Conservation (phyloP, 1,284 basidiomycete genomes). For the Porodaedalea pini region DNA sequence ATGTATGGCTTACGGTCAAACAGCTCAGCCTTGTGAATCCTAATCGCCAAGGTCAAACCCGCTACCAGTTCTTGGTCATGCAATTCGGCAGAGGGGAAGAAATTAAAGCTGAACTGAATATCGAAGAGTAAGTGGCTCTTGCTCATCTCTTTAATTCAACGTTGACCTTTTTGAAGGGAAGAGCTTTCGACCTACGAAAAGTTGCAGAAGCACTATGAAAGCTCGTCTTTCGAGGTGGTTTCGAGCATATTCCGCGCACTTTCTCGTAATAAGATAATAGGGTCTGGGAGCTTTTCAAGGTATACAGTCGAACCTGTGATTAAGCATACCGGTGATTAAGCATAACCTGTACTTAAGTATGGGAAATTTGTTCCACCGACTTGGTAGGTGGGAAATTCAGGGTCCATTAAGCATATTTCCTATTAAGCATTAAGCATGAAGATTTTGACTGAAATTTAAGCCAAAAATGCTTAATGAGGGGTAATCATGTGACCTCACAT, state of each 20-base stretch:
- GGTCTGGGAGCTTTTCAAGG: constrained; percentile 84
- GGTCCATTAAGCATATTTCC: too few species aligned
- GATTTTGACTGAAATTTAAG: too few species aligned
- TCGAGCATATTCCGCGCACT: constrained; percentile 92
- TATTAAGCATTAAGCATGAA: too few species aligned
- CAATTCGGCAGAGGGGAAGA: constrained; percentile 97
- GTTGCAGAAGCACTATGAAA: constrained; percentile 88
- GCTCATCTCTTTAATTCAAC: not conserved
- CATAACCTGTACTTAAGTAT: too few species aligned
- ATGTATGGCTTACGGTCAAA: not conserved
- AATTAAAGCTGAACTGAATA: constrained; percentile 92
- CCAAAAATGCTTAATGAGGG: too few species aligned
- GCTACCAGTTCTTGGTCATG: constrained; percentile 97
- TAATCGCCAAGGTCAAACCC: constrained; percentile 96
- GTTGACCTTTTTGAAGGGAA: constrained; percentile 44
- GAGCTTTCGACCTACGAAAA: constrained; percentile 75
- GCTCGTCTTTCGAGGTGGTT: constrained; percentile 93
- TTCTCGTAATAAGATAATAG: constrained; percentile 87
- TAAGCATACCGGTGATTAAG: too few species aligned
- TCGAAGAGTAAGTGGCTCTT: constrained; percentile 70
- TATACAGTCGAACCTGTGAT: too few species aligned
- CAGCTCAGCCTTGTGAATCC: constrained; percentile 76
- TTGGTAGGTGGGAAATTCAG: too few species aligned
- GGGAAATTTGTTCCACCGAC: too few species aligned
- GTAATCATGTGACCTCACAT: too few species aligned